These are phyloP conservation scores for Pistacia vera DNA, from an alignment of 345 rosid species.

Conservation along the genomic window DNA sequence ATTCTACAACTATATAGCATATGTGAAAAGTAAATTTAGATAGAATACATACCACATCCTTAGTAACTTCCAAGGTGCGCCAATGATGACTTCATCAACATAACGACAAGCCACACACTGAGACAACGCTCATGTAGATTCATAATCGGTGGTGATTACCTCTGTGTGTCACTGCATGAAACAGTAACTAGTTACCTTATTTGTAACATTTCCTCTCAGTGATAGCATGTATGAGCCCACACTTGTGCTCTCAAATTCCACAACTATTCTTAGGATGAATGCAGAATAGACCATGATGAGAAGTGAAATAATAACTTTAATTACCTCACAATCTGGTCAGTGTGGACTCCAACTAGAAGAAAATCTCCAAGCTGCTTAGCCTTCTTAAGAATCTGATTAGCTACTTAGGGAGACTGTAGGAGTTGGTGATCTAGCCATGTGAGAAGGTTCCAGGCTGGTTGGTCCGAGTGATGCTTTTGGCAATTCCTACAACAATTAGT, in stretches of 20 bases:
- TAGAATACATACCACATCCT: slow-evolving; percentile 67
- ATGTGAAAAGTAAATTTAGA: not conserved
- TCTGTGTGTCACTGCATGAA: slow-evolving; percentile 69
- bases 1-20: not conserved
- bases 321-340: slow-evolving; percentile 90
- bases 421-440: no score
- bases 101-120: slow-evolving; percentile 91
- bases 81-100: slow-evolving; percentile 97
- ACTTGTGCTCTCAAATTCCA: not conserved
- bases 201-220: slow-evolving; percentile 5
- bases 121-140: slow-evolving; percentile 90
- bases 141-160: slow-evolving; percentile 83
- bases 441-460: no score
- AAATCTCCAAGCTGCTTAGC: slow-evolving; percentile 97
- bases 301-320: slow-evolving; percentile 11
- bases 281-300: not conserved
- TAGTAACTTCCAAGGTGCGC: slow-evolving; percentile 94
- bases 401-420: no score
- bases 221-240: not conserved
- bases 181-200: not conserved
- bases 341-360: slow-evolving; percentile 85
- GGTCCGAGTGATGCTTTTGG: no score
- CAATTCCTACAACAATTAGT: no score
- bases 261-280: not conserved
- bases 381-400: slow-evolving; percentile 72